A percentile compares a stretch with the other conserved stretches of the same genome.
phyloP scores from a whole-genome alignment of 2,329 filamentous ascomycete species.

The Ustulina deusta region DNA sequence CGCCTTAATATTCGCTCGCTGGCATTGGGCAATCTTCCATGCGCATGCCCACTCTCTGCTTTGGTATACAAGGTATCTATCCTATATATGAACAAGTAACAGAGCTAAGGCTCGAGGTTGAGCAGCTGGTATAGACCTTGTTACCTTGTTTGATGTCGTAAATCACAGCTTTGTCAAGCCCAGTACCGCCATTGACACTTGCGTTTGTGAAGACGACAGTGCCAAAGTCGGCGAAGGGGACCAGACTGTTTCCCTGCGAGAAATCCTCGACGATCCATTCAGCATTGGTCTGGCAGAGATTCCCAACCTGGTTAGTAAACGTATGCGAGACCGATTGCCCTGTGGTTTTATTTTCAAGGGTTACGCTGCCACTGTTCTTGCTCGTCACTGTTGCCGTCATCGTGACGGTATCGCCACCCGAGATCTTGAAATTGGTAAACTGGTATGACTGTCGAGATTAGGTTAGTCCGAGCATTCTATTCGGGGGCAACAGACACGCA shows the following conservation, averaged over 20 bases:
- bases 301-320: conserved; percentile 57
- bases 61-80: conserved; percentile 16
- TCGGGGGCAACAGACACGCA: background rate
- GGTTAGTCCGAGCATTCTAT: background rate
- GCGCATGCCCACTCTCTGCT: background rate
- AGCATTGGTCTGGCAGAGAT: conserved; percentile 66
- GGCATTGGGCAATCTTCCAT: background rate
- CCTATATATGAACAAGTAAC: conserved; percentile 46
- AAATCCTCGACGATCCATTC: conserved; percentile 74
- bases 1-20: background rate
- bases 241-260: conserved; percentile 54
- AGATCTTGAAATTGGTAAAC: conserved; percentile 60
- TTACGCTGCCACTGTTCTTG: conserved; percentile 37
- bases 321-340: conserved; percentile 64
- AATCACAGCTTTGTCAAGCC: conserved; percentile 55
- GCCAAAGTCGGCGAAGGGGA: conserved; percentile 61
- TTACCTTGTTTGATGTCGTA: conserved; percentile 60
- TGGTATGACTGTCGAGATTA: conserved; percentile 54
- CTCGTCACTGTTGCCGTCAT: conserved; percentile 43
- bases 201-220: conserved; percentile 57
- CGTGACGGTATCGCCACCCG: conserved; percentile 47
- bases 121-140: conserved; percentile 52
- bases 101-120: conserved; percentile 42
- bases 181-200: conserved; percentile 53
- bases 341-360: conserved; percentile 59